phyloP scores from a whole-genome alignment of 139 green algal genomes.

The Chlamydomonas urium region DNA sequence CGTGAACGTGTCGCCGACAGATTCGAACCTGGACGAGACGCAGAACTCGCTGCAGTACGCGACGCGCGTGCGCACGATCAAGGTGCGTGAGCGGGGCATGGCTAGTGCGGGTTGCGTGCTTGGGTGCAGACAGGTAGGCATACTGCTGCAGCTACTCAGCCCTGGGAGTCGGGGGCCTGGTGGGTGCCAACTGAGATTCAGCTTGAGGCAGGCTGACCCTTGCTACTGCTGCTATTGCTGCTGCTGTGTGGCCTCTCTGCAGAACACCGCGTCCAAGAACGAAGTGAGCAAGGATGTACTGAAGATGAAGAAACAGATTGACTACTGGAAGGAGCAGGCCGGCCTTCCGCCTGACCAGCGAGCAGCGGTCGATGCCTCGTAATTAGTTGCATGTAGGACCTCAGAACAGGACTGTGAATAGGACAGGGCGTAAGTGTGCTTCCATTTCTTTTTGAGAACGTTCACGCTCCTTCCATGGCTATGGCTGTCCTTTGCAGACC shows the following conservation, averaged over 20 bases:
- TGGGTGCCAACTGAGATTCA: neutral
- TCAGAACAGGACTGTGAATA: too few relatives aligned
- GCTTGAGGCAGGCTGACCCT: neutral
- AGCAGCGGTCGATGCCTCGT: neutral
- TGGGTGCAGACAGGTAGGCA: too few relatives aligned
- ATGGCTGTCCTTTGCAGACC: too few relatives aligned
- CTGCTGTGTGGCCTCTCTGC: neutral
- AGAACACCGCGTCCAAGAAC: constrained; percentile 60
- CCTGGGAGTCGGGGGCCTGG: neutral
- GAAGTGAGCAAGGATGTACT: constrained; percentile 77
- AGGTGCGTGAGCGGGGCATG: constrained; percentile 25
- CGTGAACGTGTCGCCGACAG: constrained; percentile 79
- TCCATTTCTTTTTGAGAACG: too few relatives aligned
- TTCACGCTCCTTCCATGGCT: too few relatives aligned
- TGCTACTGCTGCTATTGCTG: too few relatives aligned
- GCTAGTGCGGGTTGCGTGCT: neutral
- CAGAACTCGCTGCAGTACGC: constrained; percentile 85
- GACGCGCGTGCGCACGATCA: constrained; percentile 91
- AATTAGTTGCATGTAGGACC: too few relatives aligned
- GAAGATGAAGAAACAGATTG: constrained; percentile 71
- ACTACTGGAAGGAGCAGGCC: constrained; percentile 94
- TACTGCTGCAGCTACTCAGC: neutral
- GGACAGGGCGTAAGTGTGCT: too few relatives aligned
- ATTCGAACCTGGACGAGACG: constrained; percentile 89
- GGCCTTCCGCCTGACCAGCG: neutral